Evolutionary conservation across 1,284 basidiomycete species (phyloP).

Genomic region (Mycena citricolor): DNA sequence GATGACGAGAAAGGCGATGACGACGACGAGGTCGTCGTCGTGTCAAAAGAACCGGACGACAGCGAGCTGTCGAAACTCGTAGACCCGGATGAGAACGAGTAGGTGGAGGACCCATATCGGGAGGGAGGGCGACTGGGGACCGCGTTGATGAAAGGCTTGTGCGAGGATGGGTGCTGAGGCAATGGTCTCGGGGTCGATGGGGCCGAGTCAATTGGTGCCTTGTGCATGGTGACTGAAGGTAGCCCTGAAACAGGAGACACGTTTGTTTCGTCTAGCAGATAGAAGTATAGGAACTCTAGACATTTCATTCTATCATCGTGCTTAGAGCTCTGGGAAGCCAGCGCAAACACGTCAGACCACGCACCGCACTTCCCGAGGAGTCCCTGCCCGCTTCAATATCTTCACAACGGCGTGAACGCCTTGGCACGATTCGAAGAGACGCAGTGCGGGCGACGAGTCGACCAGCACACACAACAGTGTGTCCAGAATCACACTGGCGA

Average conservation of each 20-base stretch:
- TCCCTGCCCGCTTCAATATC: constrained; percentile 78
- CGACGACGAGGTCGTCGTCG: constrained; percentile 26
- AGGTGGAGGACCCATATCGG: constrained; percentile 32
- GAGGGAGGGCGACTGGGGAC: constrained; percentile 25
- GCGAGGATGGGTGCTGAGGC: constrained; percentile 8
- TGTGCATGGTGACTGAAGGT: constrained; percentile 3
- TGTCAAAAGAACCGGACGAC: too few relatives aligned
- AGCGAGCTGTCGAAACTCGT: constrained; percentile 35
- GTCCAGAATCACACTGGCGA: constrained; percentile 72
- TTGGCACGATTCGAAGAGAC: constrained; percentile 72
- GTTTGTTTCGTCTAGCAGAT: constrained; percentile 76
- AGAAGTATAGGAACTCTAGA: constrained; percentile 90
- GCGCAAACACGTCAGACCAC: constrained; percentile 28
- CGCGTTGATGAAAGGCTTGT: constrained; percentile 25
- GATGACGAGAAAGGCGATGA: constrained; percentile 30
- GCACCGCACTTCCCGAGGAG: constrained; percentile 81
- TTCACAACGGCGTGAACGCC: constrained; percentile 82
- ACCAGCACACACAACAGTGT: constrained; percentile 83
- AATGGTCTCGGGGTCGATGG: constrained; percentile 23
- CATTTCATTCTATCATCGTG: constrained; percentile 77
- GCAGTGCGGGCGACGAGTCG: constrained; percentile 70
- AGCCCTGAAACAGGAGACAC: constrained; percentile 22
- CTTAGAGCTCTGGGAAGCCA: neutral
- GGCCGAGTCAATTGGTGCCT: constrained; percentile 23
- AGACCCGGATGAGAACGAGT: constrained; percentile 27